Conservation (phyloP, 108 stramenopile species). For the Nannochloropsis gaditana region DNA sequence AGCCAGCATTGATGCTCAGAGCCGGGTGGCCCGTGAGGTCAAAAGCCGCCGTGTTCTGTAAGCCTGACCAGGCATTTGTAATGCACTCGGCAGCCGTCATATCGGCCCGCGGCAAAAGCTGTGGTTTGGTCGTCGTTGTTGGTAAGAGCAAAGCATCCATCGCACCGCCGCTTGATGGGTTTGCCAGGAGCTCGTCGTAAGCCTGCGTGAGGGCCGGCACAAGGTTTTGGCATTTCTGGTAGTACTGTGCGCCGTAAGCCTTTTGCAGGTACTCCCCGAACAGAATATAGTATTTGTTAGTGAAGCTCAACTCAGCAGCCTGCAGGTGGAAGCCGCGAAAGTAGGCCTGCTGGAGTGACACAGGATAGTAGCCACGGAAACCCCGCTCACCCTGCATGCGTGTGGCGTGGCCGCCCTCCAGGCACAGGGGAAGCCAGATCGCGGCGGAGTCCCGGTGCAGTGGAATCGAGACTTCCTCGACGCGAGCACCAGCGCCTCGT, state of each 20-base stretch:
- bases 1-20: neutral
- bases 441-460: neutral
- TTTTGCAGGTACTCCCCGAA: slow-evolving; percentile 1
- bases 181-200: neutral
- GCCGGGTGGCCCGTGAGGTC: neutral
- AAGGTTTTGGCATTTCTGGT: neutral
- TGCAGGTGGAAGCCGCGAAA: neutral
- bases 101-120: neutral
- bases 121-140: neutral
- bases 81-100: neutral
- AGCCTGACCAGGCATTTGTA: neutral
- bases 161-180: neutral
- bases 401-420: neutral
- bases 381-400: neutral
- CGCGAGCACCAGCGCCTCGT: neutral
- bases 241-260: neutral
- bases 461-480: neutral
- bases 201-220: neutral
- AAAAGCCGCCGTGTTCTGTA: slow-evolving; percentile 1
- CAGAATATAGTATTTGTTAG: neutral
- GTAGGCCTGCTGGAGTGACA: neutral
- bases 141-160: neutral
- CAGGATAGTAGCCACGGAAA: neutral
- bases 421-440: neutral
- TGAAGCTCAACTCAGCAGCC: slow-evolving; percentile 8